Percentiles rank a stretch among this genome's conserved stretches.
Evolutionary conservation across 768 basidiomycete genomes (phyloP).

Genomic region (Pleurotus platypus): DNA sequence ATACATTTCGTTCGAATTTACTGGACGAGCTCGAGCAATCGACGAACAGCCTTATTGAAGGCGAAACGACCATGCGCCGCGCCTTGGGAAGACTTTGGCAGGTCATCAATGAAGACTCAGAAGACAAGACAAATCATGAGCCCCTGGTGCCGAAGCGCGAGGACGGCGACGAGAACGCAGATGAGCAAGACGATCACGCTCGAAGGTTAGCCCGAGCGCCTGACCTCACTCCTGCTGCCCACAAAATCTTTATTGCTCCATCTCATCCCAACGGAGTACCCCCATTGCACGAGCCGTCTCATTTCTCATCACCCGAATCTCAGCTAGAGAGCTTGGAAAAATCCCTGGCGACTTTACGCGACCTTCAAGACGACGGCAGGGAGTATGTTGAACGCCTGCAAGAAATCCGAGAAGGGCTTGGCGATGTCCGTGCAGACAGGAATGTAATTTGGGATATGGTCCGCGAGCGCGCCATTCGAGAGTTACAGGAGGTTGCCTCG

Average conservation of each 20-base stretch:
- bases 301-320: constrained; percentile 61
- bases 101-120: constrained; percentile 70
- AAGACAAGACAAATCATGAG: constrained; percentile 27
- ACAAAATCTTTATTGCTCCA: constrained; percentile 64
- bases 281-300: constrained; percentile 53
- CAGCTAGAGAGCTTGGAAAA: constrained; percentile 74
- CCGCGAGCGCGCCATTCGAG: constrained; percentile 68
- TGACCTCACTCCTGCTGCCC: constrained; percentile 59
- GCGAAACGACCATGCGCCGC: constrained; percentile 67
- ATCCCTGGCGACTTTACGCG: constrained; percentile 66
- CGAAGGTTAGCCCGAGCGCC: constrained; percentile 54
- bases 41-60: constrained; percentile 81
- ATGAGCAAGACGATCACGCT: constrained; percentile 35
- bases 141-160: constrained; percentile 64
- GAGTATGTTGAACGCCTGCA: constrained; percentile 84
- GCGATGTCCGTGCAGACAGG: constrained; percentile 69
- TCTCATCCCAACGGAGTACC: constrained; percentile 39
- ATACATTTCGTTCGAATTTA: constrained; percentile 76
- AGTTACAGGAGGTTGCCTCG: constrained; percentile 65
- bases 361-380: constrained; percentile 81
- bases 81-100: constrained; percentile 83
- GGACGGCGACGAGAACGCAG: constrained; percentile 57
- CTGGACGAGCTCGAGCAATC: constrained; percentile 79
- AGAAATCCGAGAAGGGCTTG: constrained; percentile 80
- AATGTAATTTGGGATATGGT: constrained; percentile 75